Conservation (phyloP, 176 grass and related monocot genomes). For the Alopecurus myosuroides region DNA sequence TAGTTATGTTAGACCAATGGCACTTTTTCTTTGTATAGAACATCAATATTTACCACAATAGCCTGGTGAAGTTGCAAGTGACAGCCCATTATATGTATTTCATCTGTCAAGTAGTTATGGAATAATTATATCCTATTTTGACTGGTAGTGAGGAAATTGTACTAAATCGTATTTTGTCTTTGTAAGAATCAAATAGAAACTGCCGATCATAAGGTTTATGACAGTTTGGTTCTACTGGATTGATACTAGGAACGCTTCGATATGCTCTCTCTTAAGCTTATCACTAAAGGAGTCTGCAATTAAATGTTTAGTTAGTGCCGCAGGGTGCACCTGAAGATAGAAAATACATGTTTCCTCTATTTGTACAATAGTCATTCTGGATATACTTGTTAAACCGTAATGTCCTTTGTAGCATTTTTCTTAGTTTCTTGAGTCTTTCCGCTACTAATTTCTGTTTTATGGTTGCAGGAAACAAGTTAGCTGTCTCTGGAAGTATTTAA, state of each 20-base stretch:
- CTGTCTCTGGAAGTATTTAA: conserved; percentile 91
- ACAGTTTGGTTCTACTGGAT: too few species aligned
- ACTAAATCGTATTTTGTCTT: background rate
- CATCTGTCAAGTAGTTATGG: background rate
- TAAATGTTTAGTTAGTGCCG: background rate
- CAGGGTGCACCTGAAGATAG: background rate
- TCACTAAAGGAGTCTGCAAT: background rate
- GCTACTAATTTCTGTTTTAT: conserved; percentile 1
- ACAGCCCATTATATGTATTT: background rate
- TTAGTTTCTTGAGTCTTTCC: background rate
- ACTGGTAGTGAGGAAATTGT: background rate
- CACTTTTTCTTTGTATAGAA: background rate
- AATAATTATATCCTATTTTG: background rate
- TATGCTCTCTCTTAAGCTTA: background rate
- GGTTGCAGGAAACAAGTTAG: conserved; percentile 74
- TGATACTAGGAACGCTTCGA: too few species aligned
- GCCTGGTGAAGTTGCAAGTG: background rate
- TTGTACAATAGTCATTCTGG: background rate
- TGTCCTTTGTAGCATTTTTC: background rate
- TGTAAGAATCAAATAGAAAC: background rate
- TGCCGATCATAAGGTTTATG: background rate
- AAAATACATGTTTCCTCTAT: background rate
- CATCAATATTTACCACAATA: background rate
- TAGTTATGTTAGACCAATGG: background rate
- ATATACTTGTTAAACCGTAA: background rate